These are phyloP conservation scores for Trichoderma breve DNA, from an alignment of 2,329 filamentous ascomycete species.

Conservation along the genomic window DNA sequence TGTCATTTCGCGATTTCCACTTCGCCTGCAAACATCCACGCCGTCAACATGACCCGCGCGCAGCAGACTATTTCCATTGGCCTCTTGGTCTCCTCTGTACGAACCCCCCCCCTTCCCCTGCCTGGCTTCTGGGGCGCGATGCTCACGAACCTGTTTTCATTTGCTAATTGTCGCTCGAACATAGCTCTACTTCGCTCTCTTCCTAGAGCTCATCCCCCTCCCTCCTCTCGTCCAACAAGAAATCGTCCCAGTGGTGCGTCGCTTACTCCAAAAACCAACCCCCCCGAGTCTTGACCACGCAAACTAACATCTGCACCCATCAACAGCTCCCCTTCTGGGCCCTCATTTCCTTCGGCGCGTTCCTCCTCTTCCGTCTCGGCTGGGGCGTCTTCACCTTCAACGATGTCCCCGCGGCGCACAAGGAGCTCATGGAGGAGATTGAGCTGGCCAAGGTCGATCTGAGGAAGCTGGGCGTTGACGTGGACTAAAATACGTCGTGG, in stretches of 20 bases:
- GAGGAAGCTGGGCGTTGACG: constrained; percentile 70
- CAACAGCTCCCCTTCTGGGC: constrained; percentile 86
- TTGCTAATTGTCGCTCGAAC: neutral
- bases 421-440: constrained; percentile 85
- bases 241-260: constrained; percentile 82
- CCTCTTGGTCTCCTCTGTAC: constrained; percentile 84
- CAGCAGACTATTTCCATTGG: constrained; percentile 87
- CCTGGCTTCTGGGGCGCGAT: neutral
- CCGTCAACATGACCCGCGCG: constrained; percentile 79
- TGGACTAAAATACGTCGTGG: constrained; percentile 54
- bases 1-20: neutral
- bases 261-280: neutral
- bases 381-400: constrained; percentile 95
- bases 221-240: constrained; percentile 75
- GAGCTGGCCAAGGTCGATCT: constrained; percentile 72
- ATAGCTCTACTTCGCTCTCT: constrained; percentile 89
- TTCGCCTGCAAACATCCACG: neutral
- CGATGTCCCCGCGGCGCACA: constrained; percentile 87
- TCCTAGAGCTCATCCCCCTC: constrained; percentile 78
- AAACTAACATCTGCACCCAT: constrained; percentile 1
- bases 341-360: constrained; percentile 85
- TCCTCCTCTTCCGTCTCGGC: constrained; percentile 87
- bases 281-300: neutral
- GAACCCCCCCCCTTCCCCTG: constrained; percentile 27
- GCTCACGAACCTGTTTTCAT: neutral